Base-by-base conservation (phyloP, 176 grass and related monocot genomes). In the Guadua angustifolia region DNA sequence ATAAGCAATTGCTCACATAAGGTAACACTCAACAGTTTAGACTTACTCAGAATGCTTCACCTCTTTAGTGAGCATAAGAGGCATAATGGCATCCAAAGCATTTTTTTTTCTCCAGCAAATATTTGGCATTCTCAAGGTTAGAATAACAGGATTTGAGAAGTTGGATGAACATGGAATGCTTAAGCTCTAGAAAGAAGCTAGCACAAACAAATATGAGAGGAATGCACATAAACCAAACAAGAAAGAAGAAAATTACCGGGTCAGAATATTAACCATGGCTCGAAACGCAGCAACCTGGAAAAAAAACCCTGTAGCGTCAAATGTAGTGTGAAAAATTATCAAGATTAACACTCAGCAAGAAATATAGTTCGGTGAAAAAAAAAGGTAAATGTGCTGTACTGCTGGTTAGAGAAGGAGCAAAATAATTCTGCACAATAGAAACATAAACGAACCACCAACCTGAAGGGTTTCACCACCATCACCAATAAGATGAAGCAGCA, bases 401-500 rank as follows among this genome's bases (percentile, higher is more conserved):
- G 58, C 24, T 61, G 11, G 1, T 49, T 79, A 57, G 36, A 85
- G 26, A 73, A 57, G 24, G 40, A 71, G 59, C 7, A 74, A 84
- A 82, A 66, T 7, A 59, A 45, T 67, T 36, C 19, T 66, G 63
- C 24, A 85, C n/a, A 77, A 86, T 69, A 80, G 18, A 83, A 88
- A 83, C 57, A 51, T 18, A 70, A 88, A 70, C 14, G 15, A 74
- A 81, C 65, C 8, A 83, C 89, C 66, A 90, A 99, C 96, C 96
- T 99, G 96, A 80, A 99, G 91, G 74, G 96, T 99, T 92, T 99
- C 96, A 83, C 97, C 97, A 18, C 97, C 97, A 89, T 99, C 97
- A 56, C 97, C 97, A 89, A 99, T 99, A 85, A 99, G 91, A 86
- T 94, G 97, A 61, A 99, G 93, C 43, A 99, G 89, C 97, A 99